These are phyloP conservation scores for Piper longum DNA, from an alignment of 164 flowering plant species.

Conservation along the genomic window DNA sequence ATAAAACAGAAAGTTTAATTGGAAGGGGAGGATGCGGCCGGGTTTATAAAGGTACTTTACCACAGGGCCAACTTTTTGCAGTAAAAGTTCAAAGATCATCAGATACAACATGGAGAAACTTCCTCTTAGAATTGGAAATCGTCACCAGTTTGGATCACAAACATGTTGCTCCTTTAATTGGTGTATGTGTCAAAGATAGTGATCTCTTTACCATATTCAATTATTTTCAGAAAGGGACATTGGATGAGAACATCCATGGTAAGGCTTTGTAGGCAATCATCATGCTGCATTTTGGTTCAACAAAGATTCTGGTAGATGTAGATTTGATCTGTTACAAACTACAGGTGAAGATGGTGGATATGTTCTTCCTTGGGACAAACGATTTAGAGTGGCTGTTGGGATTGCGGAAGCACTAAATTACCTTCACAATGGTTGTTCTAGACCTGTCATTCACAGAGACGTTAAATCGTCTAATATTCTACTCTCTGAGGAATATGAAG, in stretches of 20 bases:
- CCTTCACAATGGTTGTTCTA: conserved; percentile 48
- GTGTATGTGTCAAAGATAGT: conserved; percentile 50
- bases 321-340: neutral
- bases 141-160: conserved; percentile 52
- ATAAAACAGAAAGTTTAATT: conserved; percentile 54
- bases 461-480: conserved; percentile 93
- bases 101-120: conserved; percentile 50
- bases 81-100: conserved; percentile 57
- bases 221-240: conserved; percentile 52
- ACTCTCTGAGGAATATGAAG: conserved; percentile 47
- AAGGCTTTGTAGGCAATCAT: conserved; percentile 5
- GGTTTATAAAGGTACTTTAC: conserved; percentile 69
- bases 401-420: conserved; percentile 71
- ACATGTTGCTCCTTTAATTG: conserved; percentile 45
- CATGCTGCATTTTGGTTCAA: too few relatives aligned
- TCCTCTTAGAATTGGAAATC: conserved; percentile 56
- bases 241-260: conserved; percentile 72
- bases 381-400: conserved; percentile 55
- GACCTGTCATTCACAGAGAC: conserved; percentile 78
- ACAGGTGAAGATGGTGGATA: conserved; percentile 17
- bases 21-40: conserved; percentile 73
- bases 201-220: conserved; percentile 60
- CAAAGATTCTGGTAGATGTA: neutral
- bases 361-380: conserved; percentile 54
- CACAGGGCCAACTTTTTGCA: conserved; percentile 58